These are phyloP conservation scores for Leccinum uliginosum DNA, from an alignment of 768 basidiomycete species.

Conservation along the genomic window DNA sequence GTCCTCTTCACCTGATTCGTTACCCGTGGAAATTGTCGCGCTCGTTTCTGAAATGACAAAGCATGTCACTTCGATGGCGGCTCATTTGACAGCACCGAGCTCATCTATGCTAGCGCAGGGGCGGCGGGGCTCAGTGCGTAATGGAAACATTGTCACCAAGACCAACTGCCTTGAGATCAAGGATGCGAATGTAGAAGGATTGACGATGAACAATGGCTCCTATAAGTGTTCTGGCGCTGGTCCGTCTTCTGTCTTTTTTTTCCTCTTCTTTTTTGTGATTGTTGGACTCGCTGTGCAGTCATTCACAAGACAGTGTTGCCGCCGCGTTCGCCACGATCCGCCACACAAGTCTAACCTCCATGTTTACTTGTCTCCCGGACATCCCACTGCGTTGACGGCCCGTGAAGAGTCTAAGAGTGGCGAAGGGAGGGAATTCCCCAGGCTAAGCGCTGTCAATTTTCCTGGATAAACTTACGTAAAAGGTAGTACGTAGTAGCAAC, in stretches of 20 bases:
- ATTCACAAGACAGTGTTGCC: slow-evolving; percentile 5
- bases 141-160: background rate
- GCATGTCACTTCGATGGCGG: background rate
- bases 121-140: background rate
- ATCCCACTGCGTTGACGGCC: background rate
- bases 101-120: background rate
- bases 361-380: too few relatives aligned
- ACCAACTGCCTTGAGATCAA: slow-evolving; percentile 1
- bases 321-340: background rate
- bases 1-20: background rate
- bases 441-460: too few relatives aligned
- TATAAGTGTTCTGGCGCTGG: slow-evolving; percentile 7
- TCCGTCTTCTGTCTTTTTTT: background rate
- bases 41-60: background rate
- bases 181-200: background rate
- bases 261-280: background rate
- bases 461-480: too few relatives aligned
- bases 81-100: background rate
- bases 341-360: background rate
- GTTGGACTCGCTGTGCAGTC: background rate
- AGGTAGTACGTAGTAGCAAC: too few relatives aligned
- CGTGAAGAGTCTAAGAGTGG: background rate
- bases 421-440: background rate
- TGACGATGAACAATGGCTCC: slow-evolving; percentile 11
- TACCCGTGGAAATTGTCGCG: background rate